These are phyloP conservation scores for Astrocystis sublimbata DNA, from an alignment of 495 filamentous ascomycete species.

Conservation along the genomic window DNA sequence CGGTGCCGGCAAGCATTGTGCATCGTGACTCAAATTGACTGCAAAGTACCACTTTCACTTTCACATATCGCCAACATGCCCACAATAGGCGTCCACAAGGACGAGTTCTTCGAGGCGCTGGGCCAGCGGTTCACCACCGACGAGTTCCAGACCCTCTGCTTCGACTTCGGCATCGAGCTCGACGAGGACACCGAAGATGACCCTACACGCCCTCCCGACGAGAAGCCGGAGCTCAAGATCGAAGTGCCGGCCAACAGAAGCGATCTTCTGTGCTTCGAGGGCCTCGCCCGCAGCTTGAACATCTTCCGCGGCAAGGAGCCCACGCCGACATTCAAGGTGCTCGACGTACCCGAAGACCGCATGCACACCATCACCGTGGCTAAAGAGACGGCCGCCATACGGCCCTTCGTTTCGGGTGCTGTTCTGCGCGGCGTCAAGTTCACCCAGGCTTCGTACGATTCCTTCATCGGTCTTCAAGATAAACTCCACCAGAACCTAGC, in stretches of 20 bases:
- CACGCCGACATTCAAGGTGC: slow-evolving; percentile 76
- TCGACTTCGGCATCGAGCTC: slow-evolving; percentile 98
- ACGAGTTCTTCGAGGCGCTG: slow-evolving; percentile 87
- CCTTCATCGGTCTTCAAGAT: slow-evolving; percentile 97
- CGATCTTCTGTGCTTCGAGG: slow-evolving; percentile 98
- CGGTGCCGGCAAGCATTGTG: background rate
- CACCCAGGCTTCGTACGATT: slow-evolving; percentile 86
- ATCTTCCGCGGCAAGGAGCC: slow-evolving; percentile 78
- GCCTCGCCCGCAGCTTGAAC: slow-evolving; percentile 91
- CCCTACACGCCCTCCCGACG: slow-evolving; percentile 71
- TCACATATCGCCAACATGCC: slow-evolving; percentile 59
- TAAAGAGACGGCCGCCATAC: slow-evolving; percentile 75
- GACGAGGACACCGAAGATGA: slow-evolving; percentile 89
- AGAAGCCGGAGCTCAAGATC: slow-evolving; percentile 92
- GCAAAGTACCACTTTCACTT: no score
- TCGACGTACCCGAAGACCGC: slow-evolving; percentile 68
- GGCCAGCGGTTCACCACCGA: slow-evolving; percentile 90
- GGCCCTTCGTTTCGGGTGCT: slow-evolving; percentile 83
- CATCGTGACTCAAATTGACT: slow-evolving; percentile 17
- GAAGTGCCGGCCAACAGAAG: slow-evolving; percentile 99
- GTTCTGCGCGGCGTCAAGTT: slow-evolving; percentile 90
- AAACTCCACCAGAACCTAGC: slow-evolving; percentile 97
- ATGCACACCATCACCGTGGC: slow-evolving; percentile 77
- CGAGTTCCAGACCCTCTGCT: slow-evolving; percentile 95
- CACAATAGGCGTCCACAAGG: slow-evolving; percentile 94